Evolutionary conservation across 441 rosid species (phyloP).

Genomic region (Flueggea neowawraea): DNA sequence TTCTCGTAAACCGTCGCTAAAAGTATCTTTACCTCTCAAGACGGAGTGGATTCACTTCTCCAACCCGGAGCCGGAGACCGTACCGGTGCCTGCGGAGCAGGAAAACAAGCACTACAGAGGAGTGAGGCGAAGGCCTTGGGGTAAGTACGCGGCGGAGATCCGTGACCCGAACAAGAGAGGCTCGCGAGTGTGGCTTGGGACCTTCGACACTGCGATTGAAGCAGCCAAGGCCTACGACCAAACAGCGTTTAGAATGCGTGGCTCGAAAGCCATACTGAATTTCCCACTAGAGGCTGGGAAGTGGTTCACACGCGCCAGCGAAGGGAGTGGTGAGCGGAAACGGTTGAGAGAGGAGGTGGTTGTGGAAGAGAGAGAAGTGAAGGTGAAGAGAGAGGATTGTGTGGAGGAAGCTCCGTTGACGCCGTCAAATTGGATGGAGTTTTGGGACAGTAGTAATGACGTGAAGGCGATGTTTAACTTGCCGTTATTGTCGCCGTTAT

Average conservation of each 20-base stretch:
- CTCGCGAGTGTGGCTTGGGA: slow-evolving; percentile 83
- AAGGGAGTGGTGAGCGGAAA: slow-evolving; percentile 26
- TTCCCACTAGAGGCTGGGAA: slow-evolving; percentile 75
- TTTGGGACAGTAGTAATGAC: slow-evolving; percentile 30
- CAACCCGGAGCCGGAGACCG: not conserved
- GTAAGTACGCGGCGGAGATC: slow-evolving; percentile 95
- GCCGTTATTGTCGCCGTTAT: slow-evolving; percentile 49
- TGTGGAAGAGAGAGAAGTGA: not conserved
- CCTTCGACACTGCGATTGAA: slow-evolving; percentile 70
- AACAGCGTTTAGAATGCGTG: slow-evolving; percentile 80
- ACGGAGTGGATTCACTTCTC: slow-evolving; percentile 49
- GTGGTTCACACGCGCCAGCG: slow-evolving; percentile 16
- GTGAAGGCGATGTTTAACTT: slow-evolving; percentile 32
- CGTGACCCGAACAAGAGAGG: slow-evolving; percentile 82
- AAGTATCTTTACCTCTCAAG: slow-evolving; percentile 41
- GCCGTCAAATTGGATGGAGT: slow-evolving; percentile 41
- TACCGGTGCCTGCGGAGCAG: slow-evolving; percentile 2
- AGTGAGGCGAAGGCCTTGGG: slow-evolving; percentile 92
- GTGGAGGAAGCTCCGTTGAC: slow-evolving; percentile 17
- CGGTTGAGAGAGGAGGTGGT: slow-evolving; percentile 36
- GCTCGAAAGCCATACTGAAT: slow-evolving; percentile 81
- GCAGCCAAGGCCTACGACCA: slow-evolving; percentile 92
- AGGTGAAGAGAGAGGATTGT: slow-evolving; percentile 30
- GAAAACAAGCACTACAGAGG: slow-evolving; percentile 75
- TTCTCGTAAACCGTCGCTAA: slow-evolving; percentile 38